Base-by-base conservation (phyloP, 2,329 filamentous ascomycete species). In the Laburnicola sp. region DNA sequence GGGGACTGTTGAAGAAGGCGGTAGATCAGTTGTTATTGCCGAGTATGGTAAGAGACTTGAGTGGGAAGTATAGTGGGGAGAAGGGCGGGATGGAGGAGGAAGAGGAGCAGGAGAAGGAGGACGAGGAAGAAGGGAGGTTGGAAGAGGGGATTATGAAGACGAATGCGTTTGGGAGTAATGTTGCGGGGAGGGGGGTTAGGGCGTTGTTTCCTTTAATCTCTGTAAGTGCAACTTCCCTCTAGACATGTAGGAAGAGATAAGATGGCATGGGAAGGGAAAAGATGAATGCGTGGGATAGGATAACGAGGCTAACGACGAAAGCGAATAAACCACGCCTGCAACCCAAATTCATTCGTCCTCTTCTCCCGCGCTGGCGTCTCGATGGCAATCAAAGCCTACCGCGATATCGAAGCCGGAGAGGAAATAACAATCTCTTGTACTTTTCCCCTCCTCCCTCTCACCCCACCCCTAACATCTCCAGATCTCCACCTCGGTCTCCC, bases 251-350 rank as follows among this genome's bases (percentile, higher is more conserved):
- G 16, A 16, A 16, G 16, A 16, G 16, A 16, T 16, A 16, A 16
- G 37, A 27, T 32, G 31, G 30, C 11, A 11, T 4, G 23, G 4
- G 4, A 39, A 16, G 16, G 16, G 16, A 10, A 25, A 32, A 34
- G 9, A 6, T 8, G 34, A 23, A 23, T 22, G 1, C 6, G 16
- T 16, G 16, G 16, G 16, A 16, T 16, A 16, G 16, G 28, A 16
- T 16, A 11, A 2, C 32, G 28, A 49, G 16, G 4, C 9, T 37
- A 27, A 16, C 16, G 16, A 5, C 4, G 43, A 64, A 59, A 27
- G 16, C 16, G 59, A 5, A 62, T 65, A 10, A 65, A 65, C 43
- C 63, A 65, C 45, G 61, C 49, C 5, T 65, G 63, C 35, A 50
- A 55, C 26, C 63, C 51, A 22, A 65, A 63, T 40, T 41, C 62